Percentiles rank a stretch among this genome's conserved stretches.
phyloP scores from a whole-genome alignment of 768 basidiomycete species.

The Sistotremastrum suecicum region DNA sequence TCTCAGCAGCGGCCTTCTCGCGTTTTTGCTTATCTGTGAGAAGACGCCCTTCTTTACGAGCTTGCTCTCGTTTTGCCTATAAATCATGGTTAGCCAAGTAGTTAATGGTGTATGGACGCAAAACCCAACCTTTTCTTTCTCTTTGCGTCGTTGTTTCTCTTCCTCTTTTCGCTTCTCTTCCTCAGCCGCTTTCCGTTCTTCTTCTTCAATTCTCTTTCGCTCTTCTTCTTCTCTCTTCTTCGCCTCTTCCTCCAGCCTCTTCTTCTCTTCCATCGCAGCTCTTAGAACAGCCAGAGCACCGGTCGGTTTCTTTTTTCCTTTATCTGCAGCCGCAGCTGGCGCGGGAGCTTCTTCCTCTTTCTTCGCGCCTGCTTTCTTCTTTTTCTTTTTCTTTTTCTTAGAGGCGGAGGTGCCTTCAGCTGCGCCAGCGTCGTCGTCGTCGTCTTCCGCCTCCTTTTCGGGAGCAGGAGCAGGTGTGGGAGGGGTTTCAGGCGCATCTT shows the following conservation, averaged over 20 bases:
- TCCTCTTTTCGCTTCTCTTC: slow-evolving; percentile 67
- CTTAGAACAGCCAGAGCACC: slow-evolving; percentile 67
- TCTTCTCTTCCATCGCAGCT: slow-evolving; percentile 89
- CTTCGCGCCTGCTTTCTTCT: slow-evolving; percentile 39
- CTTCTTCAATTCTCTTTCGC: slow-evolving; percentile 71
- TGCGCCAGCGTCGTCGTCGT: slow-evolving; percentile 52
- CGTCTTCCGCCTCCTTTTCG: slow-evolving; percentile 39
- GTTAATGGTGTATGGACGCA: background rate
- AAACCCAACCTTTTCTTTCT: slow-evolving; percentile 64
- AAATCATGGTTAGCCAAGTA: background rate
- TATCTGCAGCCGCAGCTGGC: slow-evolving; percentile 19
- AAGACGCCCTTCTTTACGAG: slow-evolving; percentile 87
- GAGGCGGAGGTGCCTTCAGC: slow-evolving; percentile 31
- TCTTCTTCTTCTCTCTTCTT: slow-evolving; percentile 62
- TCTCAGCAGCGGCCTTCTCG: slow-evolving; percentile 81
- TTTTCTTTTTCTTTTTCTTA: slow-evolving; percentile 79
- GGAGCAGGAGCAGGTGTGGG: slow-evolving; percentile 19
- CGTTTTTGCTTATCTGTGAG: slow-evolving; percentile 98
- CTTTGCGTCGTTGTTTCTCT: slow-evolving; percentile 72
- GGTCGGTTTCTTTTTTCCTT: slow-evolving; percentile 51
- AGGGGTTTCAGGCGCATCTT: slow-evolving; percentile 8
- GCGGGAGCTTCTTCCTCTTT: slow-evolving; percentile 46
- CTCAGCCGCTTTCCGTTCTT: slow-evolving; percentile 66
- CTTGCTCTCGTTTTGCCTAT: slow-evolving; percentile 80
- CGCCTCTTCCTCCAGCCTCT: slow-evolving; percentile 76